These are phyloP conservation scores for Clavariopsis aquatica DNA, from an alignment of 495 filamentous ascomycete species.

Conservation along the genomic window DNA sequence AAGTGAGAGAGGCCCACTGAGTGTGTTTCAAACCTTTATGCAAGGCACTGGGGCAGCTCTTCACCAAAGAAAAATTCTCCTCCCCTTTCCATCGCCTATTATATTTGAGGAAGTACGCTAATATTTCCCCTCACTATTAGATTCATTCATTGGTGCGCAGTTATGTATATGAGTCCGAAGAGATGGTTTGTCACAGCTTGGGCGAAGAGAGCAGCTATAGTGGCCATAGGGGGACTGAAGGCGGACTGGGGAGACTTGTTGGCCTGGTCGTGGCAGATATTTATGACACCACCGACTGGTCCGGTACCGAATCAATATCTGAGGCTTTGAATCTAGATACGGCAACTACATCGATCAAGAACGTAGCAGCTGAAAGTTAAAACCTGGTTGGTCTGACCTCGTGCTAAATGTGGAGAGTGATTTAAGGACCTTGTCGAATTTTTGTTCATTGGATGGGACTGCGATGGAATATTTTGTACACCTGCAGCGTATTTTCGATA, in stretches of 20 bases:
- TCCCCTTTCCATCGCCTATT: too few relatives aligned
- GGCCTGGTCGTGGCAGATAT: constrained; percentile 9
- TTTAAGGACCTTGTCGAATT: too few relatives aligned
- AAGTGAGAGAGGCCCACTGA: too few relatives aligned
- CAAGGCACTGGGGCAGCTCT: too few relatives aligned
- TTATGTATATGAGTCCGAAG: constrained; percentile 8
- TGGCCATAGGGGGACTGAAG: not conserved
- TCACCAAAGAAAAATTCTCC: too few relatives aligned
- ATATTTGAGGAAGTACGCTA: too few relatives aligned
- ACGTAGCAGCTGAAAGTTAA: not conserved
- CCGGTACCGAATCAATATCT: not conserved
- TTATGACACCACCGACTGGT: not conserved
- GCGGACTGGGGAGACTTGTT: constrained; percentile 6
- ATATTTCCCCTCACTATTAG: too few relatives aligned
- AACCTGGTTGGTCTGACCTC: too few relatives aligned
- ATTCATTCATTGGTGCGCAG: constrained; percentile 22
- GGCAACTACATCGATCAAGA: not conserved
- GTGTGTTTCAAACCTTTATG: too few relatives aligned
- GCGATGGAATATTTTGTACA: not conserved
- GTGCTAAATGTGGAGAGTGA: too few relatives aligned
- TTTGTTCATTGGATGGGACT: not conserved
- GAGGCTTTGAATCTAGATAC: not conserved
- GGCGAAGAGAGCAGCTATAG: constrained; percentile 8
- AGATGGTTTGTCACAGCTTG: constrained; percentile 6
- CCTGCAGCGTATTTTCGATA: not conserved